These are phyloP conservation scores for Russula olivacea DNA, from an alignment of 768 basidiomycete species.

Conservation along the genomic window DNA sequence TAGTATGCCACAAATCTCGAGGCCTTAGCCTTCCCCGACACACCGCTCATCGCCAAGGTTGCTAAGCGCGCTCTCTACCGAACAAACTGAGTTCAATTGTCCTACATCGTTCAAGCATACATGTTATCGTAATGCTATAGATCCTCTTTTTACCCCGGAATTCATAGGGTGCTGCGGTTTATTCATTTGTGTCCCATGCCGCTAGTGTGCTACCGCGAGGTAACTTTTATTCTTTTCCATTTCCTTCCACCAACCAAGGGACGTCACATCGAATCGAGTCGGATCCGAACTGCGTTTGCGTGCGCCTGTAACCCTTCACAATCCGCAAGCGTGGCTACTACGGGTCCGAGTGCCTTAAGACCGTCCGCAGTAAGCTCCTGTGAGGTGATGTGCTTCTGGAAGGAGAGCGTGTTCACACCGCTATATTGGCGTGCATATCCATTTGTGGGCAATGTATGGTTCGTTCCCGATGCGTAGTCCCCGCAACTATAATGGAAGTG, in stretches of 20 bases:
- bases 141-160: constrained; percentile 6
- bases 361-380: constrained; percentile 85
- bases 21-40: constrained; percentile 89
- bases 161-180: background rate
- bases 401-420: constrained; percentile 93
- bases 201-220: background rate
- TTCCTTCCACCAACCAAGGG: background rate
- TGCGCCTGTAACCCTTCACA: constrained; percentile 94
- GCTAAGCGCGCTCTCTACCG: constrained; percentile 90
- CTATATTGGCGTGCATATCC: constrained; percentile 98
- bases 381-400: constrained; percentile 98
- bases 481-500: constrained; percentile 61
- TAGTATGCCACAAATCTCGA: constrained; percentile 92
- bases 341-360: constrained; percentile 71
- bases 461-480: constrained; percentile 98
- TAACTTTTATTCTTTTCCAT: background rate
- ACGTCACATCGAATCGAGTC: constrained; percentile 37
- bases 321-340: constrained; percentile 85
- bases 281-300: constrained; percentile 90
- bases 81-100: constrained; percentile 53
- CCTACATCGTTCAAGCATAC: constrained; percentile 17
- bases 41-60: constrained; percentile 85
- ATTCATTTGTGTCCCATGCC: background rate
- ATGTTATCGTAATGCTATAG: constrained; percentile 24
- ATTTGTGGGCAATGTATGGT: constrained; percentile 95